Evolutionary conservation across 805 yeast species (phyloP).

Genomic region (Zygoascus ofunaensis): DNA sequence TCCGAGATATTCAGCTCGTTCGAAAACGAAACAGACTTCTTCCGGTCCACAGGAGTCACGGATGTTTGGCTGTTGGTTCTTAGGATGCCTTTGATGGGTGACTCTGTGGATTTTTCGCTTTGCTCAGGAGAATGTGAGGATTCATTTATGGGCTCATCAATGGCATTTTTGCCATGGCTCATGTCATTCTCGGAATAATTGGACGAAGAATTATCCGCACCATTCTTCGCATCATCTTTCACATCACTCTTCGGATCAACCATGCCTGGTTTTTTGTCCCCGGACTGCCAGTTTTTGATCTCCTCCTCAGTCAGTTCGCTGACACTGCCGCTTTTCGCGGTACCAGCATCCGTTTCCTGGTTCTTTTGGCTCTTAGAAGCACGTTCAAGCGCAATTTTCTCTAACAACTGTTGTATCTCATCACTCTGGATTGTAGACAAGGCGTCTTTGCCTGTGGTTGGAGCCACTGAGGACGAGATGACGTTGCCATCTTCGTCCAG

Average conservation of each 20-base stretch:
- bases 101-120: no score
- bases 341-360: no score
- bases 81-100: background rate
- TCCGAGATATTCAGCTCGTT: background rate
- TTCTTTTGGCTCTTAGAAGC: no score
- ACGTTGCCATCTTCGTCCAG: conserved; percentile 79
- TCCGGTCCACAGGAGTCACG: background rate
- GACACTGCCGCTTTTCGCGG: background rate
- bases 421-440: background rate
- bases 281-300: background rate
- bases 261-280: no score
- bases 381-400: background rate
- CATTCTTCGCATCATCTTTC: background rate
- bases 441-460: conserved; percentile 17
- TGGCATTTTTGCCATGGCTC: background rate
- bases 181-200: background rate
- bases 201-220: background rate
- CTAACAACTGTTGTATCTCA: background rate
- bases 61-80: background rate
- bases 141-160: no score
- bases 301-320: background rate
- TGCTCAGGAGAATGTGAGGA: no score
- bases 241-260: background rate
- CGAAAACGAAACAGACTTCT: conserved; percentile 2
- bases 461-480: conserved; percentile 37